Conservation (phyloP, 805 yeast species). For the Jamesozyma jinghongensis region DNA sequence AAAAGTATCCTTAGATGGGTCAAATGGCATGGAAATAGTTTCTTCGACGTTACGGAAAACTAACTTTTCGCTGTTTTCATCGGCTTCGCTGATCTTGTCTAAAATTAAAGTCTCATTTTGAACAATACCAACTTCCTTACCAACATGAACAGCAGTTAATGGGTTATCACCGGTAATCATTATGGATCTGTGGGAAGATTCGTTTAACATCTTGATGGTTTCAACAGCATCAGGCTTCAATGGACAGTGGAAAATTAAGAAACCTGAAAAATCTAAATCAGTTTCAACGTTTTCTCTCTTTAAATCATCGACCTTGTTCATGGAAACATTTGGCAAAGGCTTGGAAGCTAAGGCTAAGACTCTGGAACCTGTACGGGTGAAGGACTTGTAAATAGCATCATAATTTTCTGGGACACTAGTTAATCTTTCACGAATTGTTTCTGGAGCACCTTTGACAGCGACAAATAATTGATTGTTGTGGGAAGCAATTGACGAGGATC, state of each 20-base stretch:
- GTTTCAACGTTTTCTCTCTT: conserved; percentile 72
- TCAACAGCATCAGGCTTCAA: conserved; percentile 88
- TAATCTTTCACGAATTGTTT: conserved; percentile 78
- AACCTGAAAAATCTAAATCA: conserved; percentile 74
- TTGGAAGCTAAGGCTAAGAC: conserved; percentile 93
- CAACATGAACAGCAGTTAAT: conserved; percentile 95
- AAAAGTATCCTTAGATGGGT: conserved; percentile 38
- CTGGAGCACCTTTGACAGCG: conserved; percentile 97
- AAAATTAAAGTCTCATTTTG: conserved; percentile 76
- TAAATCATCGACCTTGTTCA: conserved; percentile 45
- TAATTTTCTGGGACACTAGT: conserved; percentile 62
- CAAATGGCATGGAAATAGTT: conserved; percentile 57
- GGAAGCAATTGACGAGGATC: conserved; percentile 81
- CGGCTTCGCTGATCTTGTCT: conserved; percentile 72
- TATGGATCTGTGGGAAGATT: conserved; percentile 87
- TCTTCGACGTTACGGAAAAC: conserved; percentile 84
- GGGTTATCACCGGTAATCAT: conserved; percentile 99
- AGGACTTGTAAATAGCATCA: conserved; percentile 78
- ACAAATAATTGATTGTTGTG: conserved; percentile 52
- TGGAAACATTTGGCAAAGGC: conserved; percentile 45
- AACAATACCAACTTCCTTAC: conserved; percentile 82
- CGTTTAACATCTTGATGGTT: conserved; percentile 84
- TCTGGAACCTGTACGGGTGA: conserved; percentile 92
- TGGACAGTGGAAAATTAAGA: conserved; percentile 95
- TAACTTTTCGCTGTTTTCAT: conserved; percentile 42